Evolutionary conservation across 176 grass and related monocot species (phyloP).

Genomic region (Saccharum officinarum): DNA sequence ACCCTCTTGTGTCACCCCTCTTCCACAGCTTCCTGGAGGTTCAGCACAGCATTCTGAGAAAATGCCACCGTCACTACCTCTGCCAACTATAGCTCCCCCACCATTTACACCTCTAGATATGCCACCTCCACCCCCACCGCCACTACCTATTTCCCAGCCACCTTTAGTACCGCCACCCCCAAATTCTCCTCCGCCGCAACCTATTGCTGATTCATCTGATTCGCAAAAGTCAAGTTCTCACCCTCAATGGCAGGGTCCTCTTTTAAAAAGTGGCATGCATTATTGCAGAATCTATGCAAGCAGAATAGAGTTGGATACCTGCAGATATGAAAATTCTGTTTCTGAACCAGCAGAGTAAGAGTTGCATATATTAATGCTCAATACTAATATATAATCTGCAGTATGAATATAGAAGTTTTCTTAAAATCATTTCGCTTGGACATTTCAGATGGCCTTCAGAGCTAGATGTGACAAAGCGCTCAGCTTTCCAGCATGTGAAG

Average conservation of each 20-base stretch:
- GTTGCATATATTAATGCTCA: constrained; percentile 24
- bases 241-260: constrained; percentile 74
- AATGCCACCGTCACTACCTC: constrained; percentile 41
- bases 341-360: constrained; percentile 89
- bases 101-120: constrained; percentile 49
- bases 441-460: constrained; percentile 75
- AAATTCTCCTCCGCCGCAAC: constrained; percentile 61
- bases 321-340: constrained; percentile 69
- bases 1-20: constrained; percentile 66
- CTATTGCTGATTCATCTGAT: constrained; percentile 33
- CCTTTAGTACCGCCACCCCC: constrained; percentile 77
- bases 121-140: constrained; percentile 47
- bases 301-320: constrained; percentile 72
- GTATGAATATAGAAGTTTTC: background rate
- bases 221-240: constrained; percentile 38
- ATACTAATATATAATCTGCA: background rate
- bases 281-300: constrained; percentile 86
- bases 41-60: constrained; percentile 64
- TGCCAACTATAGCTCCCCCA: constrained; percentile 50
- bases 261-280: constrained; percentile 91
- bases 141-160: constrained; percentile 60
- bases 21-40: constrained; percentile 52
- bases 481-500: constrained; percentile 78
- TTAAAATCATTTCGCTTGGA: constrained; percentile 27
- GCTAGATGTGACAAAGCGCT: constrained; percentile 93